Conservation (phyloP, 1,284 basidiomycete genomes). For the Somion occarium region DNA sequence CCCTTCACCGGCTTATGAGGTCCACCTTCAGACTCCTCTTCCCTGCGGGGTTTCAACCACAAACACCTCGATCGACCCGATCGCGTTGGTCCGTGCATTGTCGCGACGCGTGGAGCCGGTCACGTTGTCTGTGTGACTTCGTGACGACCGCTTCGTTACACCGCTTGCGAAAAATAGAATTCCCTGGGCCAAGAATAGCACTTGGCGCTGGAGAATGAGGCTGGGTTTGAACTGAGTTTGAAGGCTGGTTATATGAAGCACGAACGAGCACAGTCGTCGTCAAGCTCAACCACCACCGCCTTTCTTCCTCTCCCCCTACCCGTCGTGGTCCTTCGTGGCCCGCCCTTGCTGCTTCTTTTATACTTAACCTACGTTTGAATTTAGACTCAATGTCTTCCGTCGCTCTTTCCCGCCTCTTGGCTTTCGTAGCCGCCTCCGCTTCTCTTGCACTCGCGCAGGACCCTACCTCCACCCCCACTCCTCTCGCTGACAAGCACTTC, state of each 20-base stretch:
- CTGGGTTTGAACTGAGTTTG: conserved; percentile 7
- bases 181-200: conserved; percentile 13
- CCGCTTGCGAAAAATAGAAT: conserved; percentile 2
- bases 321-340: conserved; percentile 5
- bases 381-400: conserved; percentile 33
- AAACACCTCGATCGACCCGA: conserved; percentile 18
- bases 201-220: background rate
- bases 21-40: too few species aligned
- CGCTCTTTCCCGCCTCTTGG: conserved; percentile 41
- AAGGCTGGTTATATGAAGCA: conserved; percentile 14
- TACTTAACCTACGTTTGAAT: conserved; percentile 37
- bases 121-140: background rate
- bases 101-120: background rate
- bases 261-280: conserved; percentile 2
- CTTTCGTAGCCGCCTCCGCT: conserved; percentile 30
- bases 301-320: conserved; percentile 12
- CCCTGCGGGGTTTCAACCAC: conserved; percentile 27
- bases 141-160: background rate
- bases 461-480: conserved; percentile 26
- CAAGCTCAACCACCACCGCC: conserved; percentile 13
- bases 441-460: conserved; percentile 27
- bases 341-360: conserved; percentile 6
- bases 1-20: too few species aligned
- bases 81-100: conserved; percentile 35
- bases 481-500: conserved; percentile 50